phyloP scores from a whole-genome alignment of 2,329 filamentous ascomycete genomes.

The Neopestalotiopsis clavispora region DNA sequence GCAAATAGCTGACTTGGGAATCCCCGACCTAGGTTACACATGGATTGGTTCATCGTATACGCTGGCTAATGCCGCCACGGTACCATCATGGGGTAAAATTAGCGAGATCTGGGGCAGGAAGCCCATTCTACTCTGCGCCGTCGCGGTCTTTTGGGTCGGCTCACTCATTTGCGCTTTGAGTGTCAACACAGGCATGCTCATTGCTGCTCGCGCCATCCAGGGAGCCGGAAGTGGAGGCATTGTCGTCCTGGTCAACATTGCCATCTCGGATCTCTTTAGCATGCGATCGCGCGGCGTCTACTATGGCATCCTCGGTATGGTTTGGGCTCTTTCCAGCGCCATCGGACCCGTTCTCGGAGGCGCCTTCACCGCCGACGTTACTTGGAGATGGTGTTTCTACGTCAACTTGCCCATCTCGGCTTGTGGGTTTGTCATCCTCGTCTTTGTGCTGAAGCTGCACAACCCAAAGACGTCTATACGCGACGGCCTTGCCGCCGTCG shows the following conservation, averaged over 20 bases:
- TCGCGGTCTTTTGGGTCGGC: constrained; percentile 58
- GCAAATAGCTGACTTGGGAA: background rate
- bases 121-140: constrained; percentile 55
- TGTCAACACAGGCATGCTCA: constrained; percentile 55
- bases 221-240: constrained; percentile 62
- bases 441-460: constrained; percentile 71
- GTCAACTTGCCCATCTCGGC: constrained; percentile 63
- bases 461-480: constrained; percentile 68
- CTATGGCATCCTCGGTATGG: constrained; percentile 56
- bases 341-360: constrained; percentile 73
- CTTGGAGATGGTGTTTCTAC: constrained; percentile 73
- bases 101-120: constrained; percentile 65
- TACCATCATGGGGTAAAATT: constrained; percentile 72
- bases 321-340: constrained; percentile 69
- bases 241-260: constrained; percentile 64
- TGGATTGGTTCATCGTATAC: constrained; percentile 81
- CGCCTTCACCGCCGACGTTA: constrained; percentile 65
- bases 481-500: constrained; percentile 66
- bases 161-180: constrained; percentile 59
- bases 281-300: constrained; percentile 56
- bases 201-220: constrained; percentile 60
- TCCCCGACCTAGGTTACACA: constrained; percentile 62
- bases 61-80: constrained; percentile 69
- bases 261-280: constrained; percentile 60
- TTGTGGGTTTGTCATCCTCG: constrained; percentile 50